These are phyloP conservation scores for Penicillium sp. DNA, from an alignment of 2,329 filamentous ascomycete species.

Conservation along the genomic window DNA sequence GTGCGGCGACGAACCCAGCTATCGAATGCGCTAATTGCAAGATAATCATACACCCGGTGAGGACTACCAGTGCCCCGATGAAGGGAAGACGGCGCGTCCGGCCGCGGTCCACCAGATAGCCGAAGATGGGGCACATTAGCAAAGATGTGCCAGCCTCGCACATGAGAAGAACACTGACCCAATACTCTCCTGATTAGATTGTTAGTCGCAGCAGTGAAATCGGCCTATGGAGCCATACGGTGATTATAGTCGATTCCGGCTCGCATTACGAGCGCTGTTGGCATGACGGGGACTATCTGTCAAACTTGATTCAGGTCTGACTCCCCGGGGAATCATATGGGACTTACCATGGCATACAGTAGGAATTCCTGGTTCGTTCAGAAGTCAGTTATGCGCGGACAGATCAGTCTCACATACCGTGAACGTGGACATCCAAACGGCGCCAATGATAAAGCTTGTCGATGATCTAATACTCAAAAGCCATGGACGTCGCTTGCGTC, in stretches of 20 bases:
- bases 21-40: conserved; percentile 55
- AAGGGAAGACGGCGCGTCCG: conserved; percentile 58
- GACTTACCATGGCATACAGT: conserved; percentile 33
- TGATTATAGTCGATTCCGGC: conserved; percentile 26
- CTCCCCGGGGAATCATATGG: not conserved
- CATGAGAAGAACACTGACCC: conserved; percentile 33
- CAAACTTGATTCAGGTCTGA: not conserved
- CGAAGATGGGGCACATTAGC: conserved; percentile 31
- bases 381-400: not conserved
- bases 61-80: conserved; percentile 54
- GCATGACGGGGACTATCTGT: conserved; percentile 35
- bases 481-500: conserved; percentile 19
- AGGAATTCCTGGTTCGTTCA: conserved; percentile 25
- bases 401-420: conserved; percentile 21
- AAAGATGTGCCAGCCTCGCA: conserved; percentile 29
- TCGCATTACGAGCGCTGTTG: conserved; percentile 27
- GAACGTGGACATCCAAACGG: conserved; percentile 47
- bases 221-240: conserved; percentile 16
- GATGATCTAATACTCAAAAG: conserved; percentile 57
- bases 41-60: conserved; percentile 57
- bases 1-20: conserved; percentile 52
- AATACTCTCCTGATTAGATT: conserved; percentile 25
- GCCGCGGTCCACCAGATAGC: conserved; percentile 29
- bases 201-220: not conserved
- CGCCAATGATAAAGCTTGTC: conserved; percentile 59